phyloP scores from a whole-genome alignment of 2,329 filamentous ascomycete genomes.

The Monosporascus cannonballus region DNA sequence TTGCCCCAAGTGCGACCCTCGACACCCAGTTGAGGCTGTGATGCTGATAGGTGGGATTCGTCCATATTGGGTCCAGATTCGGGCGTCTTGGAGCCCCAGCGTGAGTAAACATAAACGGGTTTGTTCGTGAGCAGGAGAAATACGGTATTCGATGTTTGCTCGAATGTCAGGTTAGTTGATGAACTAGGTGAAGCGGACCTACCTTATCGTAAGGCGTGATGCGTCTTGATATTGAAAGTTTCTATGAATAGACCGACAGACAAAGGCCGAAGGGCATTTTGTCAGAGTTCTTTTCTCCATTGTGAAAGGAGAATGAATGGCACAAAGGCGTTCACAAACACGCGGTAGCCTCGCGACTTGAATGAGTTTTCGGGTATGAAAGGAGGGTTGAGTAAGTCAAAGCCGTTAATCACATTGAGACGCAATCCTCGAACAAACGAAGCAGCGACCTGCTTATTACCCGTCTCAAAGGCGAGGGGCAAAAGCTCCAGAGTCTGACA shows the following conservation, averaged over 20 bases:
- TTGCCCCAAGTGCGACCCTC: conserved; percentile 15
- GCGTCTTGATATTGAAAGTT: conserved; percentile 5
- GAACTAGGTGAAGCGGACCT: background rate
- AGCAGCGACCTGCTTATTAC: background rate
- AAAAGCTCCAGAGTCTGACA: too few relatives aligned
- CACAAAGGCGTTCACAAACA: too few relatives aligned
- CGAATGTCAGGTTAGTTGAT: conserved; percentile 1
- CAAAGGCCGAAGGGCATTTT: conserved; percentile 8
- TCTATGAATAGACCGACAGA: conserved; percentile 13
- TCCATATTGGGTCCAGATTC: conserved; percentile 30
- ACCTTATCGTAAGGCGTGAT: background rate
- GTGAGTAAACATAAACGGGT: conserved; percentile 20
- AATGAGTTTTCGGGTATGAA: background rate
- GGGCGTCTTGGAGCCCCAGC: conserved; percentile 24
- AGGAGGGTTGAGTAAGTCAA: conserved; percentile 13
- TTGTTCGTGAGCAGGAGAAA: background rate
- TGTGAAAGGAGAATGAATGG: conserved; percentile 7
- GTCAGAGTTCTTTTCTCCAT: conserved; percentile 8
- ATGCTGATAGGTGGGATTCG: conserved; percentile 11
- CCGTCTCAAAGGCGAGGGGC: too few relatives aligned
- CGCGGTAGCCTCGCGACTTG: too few relatives aligned
- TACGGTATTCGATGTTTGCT: background rate
- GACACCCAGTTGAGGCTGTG: conserved; percentile 19
- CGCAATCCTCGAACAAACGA: conserved; percentile 3
- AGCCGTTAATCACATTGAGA: conserved; percentile 5